Percentiles rank a stretch among this genome's conserved stretches.
Conservation (phyloP, 257 asterid genomes). For the Nicotiana tomentosiformis region DNA sequence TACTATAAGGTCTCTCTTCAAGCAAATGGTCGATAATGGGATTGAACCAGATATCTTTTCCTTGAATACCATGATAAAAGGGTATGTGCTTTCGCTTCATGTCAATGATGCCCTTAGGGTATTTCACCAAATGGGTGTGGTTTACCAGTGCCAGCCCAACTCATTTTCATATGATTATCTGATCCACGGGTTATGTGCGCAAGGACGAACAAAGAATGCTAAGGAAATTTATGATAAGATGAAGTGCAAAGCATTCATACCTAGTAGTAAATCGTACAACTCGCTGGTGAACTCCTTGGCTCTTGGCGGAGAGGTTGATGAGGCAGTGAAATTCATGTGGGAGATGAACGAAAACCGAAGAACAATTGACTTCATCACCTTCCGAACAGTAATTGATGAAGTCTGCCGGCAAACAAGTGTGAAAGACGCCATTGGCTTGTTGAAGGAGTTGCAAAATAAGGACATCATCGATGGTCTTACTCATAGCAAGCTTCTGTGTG, state of each 20-base stretch:
- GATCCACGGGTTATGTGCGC: constrained; percentile 87
- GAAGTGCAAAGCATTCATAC: constrained; percentile 68
- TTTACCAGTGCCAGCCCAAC: constrained; percentile 64
- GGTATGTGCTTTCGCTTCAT: constrained; percentile 86
- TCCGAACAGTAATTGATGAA: constrained; percentile 67
- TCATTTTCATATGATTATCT: constrained; percentile 70
- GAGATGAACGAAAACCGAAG: constrained; percentile 64
- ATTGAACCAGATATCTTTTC: constrained; percentile 77
- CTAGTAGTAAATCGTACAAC: constrained; percentile 81
- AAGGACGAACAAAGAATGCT: constrained; percentile 78
- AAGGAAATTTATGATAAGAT: constrained; percentile 60
- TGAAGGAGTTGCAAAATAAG: constrained; percentile 57
- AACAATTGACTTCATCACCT: constrained; percentile 62
- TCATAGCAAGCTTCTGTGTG: constrained; percentile 45
- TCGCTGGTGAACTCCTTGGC: constrained; percentile 77
- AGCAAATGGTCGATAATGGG: constrained; percentile 84
- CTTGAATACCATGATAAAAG: constrained; percentile 85
- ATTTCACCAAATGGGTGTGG: constrained; percentile 83
- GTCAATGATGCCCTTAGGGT: constrained; percentile 87
- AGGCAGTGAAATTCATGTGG: constrained; percentile 71
- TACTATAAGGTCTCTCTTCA: constrained; percentile 58
- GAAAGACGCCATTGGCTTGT: constrained; percentile 44
- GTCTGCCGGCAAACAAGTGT: constrained; percentile 44
- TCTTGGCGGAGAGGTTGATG: constrained; percentile 72
- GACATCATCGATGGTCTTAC: constrained; percentile 38